These are phyloP conservation scores for Anthoceros angustus DNA, from an alignment of 225 moss, liverwort and hornwort species.

Conservation along the genomic window DNA sequence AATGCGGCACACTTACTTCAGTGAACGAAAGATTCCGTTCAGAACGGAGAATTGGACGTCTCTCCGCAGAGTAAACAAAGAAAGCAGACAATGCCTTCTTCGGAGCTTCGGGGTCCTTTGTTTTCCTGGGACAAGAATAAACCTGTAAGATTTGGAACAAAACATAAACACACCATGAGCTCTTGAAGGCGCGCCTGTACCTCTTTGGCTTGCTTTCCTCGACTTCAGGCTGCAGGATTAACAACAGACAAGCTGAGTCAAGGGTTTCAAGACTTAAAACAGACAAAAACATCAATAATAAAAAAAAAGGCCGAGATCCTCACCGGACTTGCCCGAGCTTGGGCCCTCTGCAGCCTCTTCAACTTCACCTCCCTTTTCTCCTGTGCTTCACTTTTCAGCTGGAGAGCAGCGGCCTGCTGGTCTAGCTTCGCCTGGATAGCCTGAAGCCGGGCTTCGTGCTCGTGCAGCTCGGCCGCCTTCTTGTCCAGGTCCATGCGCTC, in stretches of 20 bases:
- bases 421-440: background rate
- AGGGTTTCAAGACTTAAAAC: background rate
- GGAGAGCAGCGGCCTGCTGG: background rate
- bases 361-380: background rate
- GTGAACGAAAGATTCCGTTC: slow-evolving; percentile 35
- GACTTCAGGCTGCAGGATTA: background rate
- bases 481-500: too few relatives aligned
- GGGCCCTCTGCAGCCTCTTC: background rate
- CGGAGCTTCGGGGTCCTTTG: slow-evolving; percentile 73
- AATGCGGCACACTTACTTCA: slow-evolving; percentile 27
- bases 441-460: too few relatives aligned
- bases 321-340: background rate
- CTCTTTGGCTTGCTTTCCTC: background rate
- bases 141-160: background rate
- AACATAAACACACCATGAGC: background rate
- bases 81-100: slow-evolving; percentile 57
- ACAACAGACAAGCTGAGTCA: background rate
- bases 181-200: background rate
- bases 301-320: background rate
- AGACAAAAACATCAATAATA: background rate
- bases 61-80: slow-evolving; percentile 47
- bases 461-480: too few relatives aligned
- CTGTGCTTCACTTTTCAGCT: background rate
- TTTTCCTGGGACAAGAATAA: slow-evolving; percentile 39
- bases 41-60: slow-evolving; percentile 39